Conservation (phyloP, 2,329 filamentous ascomycete species). For the Fusarium zealandicum region DNA sequence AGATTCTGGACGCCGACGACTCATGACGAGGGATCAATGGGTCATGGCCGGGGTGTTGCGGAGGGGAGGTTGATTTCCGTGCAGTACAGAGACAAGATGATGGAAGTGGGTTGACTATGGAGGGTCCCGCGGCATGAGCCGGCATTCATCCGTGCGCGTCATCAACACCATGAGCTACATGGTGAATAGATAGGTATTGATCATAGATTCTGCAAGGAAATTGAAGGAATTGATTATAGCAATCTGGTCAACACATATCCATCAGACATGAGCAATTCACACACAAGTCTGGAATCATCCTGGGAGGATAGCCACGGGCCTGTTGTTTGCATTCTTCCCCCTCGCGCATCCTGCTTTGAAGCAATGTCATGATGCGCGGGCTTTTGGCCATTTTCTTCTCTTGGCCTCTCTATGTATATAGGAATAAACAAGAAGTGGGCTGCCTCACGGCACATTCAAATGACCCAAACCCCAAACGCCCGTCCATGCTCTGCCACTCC, state of each 20-base stretch:
- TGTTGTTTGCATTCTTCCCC: conserved; percentile 36
- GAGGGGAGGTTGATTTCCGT: not conserved
- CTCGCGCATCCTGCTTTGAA: conserved; percentile 27
- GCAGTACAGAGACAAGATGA: conserved; percentile 24
- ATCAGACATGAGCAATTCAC: conserved; percentile 3
- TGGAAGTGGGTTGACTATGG: conserved; percentile 15
- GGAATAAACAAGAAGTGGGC: conserved; percentile 29
- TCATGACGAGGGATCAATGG: conserved; percentile 44
- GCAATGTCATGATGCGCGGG: conserved; percentile 31
- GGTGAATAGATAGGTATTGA: too few species aligned
- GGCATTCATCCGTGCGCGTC: conserved; percentile 33
- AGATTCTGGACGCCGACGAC: conserved; percentile 39
- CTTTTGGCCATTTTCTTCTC: conserved; percentile 24
- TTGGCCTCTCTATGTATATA: conserved; percentile 39
- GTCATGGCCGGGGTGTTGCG: conserved; percentile 33
- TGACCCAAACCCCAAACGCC: conserved; percentile 38
- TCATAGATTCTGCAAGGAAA: too few species aligned
- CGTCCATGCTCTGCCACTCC: conserved; percentile 41
- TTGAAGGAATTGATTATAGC: not conserved
- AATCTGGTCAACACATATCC: too few species aligned
- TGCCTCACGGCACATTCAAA: conserved; percentile 18
- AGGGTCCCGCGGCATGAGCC: conserved; percentile 22
- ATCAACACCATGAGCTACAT: conserved; percentile 2
- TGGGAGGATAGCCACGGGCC: conserved; percentile 30
- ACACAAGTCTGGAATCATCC: not conserved